Percentiles rank a stretch among this genome's conserved stretches.
phyloP scores from a whole-genome alignment of 1,139 yeast species.

The Taphrina betulina region DNA sequence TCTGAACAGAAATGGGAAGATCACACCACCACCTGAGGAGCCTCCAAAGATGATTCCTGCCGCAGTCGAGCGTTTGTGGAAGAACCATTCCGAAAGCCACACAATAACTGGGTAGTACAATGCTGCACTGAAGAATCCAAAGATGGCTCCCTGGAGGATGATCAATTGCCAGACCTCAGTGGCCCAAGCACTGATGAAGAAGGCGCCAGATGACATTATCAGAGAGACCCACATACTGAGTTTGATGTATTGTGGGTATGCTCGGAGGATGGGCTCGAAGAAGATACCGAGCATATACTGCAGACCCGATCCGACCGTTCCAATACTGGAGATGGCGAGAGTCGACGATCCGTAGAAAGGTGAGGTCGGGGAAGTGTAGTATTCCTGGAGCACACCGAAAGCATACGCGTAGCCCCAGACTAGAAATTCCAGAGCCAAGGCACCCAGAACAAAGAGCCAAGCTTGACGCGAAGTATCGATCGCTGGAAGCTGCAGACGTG shows the following conservation, averaged over 20 bases:
- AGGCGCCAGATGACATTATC: background rate
- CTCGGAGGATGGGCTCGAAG: conserved; percentile 8
- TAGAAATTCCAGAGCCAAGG: conserved; percentile 23
- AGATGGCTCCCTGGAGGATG: conserved; percentile 17
- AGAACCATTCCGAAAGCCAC: conserved; percentile 49
- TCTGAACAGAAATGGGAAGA: conserved; percentile 61
- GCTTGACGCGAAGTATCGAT: conserved; percentile 17
- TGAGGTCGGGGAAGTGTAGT: conserved; percentile 4
- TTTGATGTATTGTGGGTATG: conserved; percentile 18
- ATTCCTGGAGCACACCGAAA: conserved; percentile 26
- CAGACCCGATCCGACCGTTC: conserved; percentile 21
- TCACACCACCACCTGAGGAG: conserved; percentile 67
- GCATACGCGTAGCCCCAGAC: conserved; percentile 30
- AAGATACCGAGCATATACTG: conserved; percentile 17
- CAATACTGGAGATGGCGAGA: conserved; percentile 15
- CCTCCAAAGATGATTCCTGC: conserved; percentile 63
- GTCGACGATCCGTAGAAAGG: conserved; percentile 11
- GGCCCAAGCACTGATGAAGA: conserved; percentile 17
- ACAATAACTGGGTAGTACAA: conserved; percentile 25
- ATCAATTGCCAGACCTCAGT: conserved; percentile 12
- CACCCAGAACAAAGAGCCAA: conserved; percentile 18
- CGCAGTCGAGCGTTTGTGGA: conserved; percentile 59
- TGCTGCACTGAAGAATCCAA: conserved; percentile 18
- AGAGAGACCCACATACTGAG: conserved; percentile 18
- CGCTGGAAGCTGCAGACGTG: conserved; percentile 18